Conservation (phyloP, 108 stramenopile genomes). For the Discostella pseudostelligera region DNA sequence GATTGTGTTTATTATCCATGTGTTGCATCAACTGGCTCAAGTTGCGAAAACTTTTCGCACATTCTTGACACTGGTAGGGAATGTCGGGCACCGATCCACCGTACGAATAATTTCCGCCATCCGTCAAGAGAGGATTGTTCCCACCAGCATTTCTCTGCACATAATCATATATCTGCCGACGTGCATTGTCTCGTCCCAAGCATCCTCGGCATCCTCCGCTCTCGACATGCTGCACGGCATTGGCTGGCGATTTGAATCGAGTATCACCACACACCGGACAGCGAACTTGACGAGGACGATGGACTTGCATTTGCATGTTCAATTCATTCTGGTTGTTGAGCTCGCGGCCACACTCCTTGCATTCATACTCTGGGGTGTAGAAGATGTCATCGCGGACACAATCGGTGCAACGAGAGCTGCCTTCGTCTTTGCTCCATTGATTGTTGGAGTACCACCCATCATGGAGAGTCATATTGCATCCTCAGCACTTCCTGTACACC, state of each 20-base stretch:
- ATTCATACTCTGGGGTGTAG: constrained; percentile 18
- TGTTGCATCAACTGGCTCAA: constrained; percentile 75
- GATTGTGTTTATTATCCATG: constrained; percentile 63
- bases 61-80: constrained; percentile 62
- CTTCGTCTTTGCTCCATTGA: constrained; percentile 65
- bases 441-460: constrained; percentile 14
- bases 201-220: constrained; percentile 68
- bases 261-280: constrained; percentile 69
- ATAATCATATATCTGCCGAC: constrained; percentile 62
- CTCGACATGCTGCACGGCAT: constrained; percentile 76
- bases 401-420: constrained; percentile 53
- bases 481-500: too few species aligned
- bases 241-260: constrained; percentile 62
- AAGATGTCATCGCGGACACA: constrained; percentile 35
- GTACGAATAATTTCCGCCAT: constrained; percentile 29
- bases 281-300: constrained; percentile 64
- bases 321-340: constrained; percentile 58
- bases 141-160: constrained; percentile 35
- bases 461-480: too few species aligned
- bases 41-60: constrained; percentile 55
- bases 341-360: constrained; percentile 46
- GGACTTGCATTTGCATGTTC: constrained; percentile 77
- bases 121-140: constrained; percentile 45
- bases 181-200: constrained; percentile 52
- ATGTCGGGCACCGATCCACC: constrained; percentile 47